Percentiles rank a stretch among this genome's conserved stretches.
Conservation (phyloP, 768 basidiomycete genomes). For the Erythrobasidium yunnanense region DNA sequence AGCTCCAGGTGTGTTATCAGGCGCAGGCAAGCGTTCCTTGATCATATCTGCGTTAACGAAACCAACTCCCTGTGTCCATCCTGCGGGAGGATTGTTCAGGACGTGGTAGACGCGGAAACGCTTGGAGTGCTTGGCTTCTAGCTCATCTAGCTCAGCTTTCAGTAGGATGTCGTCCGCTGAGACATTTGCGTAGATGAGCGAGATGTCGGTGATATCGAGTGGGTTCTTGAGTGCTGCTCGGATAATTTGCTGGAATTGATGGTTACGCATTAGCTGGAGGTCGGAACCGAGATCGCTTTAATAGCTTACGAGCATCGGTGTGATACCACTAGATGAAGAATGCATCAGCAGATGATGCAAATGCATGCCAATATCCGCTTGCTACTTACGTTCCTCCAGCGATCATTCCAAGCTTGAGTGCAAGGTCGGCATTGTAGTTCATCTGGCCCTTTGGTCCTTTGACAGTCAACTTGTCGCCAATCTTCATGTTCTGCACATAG, state of each 20-base stretch:
- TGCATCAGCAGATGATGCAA: background rate
- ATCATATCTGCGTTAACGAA: slow-evolving; percentile 92
- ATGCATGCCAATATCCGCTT: too few species aligned
- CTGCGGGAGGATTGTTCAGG: slow-evolving; percentile 79
- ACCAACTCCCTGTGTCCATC: slow-evolving; percentile 78
- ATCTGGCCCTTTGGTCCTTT: slow-evolving; percentile 97
- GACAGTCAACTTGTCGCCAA: slow-evolving; percentile 77
- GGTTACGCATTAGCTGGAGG: background rate
- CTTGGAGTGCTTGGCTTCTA: slow-evolving; percentile 53
- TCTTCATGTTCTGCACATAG: slow-evolving; percentile 64
- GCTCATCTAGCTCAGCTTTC: slow-evolving; percentile 71
- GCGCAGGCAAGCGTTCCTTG: slow-evolving; percentile 60
- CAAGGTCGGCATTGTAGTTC: slow-evolving; percentile 61
- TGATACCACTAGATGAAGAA: slow-evolving; percentile 54
- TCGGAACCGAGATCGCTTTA: background rate
- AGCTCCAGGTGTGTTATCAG: slow-evolving; percentile 44
- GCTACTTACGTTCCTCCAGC: slow-evolving; percentile 66
- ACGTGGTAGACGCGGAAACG: slow-evolving; percentile 78
- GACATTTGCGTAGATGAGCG: slow-evolving; percentile 94
- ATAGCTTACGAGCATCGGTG: slow-evolving; percentile 66
- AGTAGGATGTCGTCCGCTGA: slow-evolving; percentile 84
- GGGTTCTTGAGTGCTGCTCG: slow-evolving; percentile 82
- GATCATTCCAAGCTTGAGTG: slow-evolving; percentile 84
- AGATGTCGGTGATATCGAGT: slow-evolving; percentile 67
- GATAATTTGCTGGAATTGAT: slow-evolving; percentile 60